A percentile compares a stretch with the other conserved stretches of the same genome.
Conservation (phyloP, 805 yeast genomes). For the Suhomyces pyralidae region DNA sequence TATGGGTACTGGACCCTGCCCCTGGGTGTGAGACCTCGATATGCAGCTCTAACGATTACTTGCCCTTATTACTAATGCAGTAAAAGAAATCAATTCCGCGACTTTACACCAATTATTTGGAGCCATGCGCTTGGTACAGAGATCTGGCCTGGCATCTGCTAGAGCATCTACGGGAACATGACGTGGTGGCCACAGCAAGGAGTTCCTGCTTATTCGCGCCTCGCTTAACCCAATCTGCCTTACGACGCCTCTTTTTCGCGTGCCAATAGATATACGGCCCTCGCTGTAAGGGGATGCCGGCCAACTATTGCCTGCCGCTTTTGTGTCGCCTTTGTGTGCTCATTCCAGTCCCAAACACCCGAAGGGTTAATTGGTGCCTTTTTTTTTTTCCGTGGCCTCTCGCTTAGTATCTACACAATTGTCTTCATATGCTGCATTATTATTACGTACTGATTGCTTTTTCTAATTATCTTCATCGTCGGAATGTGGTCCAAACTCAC, state of each 20-base stretch:
- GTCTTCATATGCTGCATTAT: not conserved
- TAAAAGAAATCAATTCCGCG: not conserved
- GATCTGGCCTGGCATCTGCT: not conserved
- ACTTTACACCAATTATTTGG: not conserved
- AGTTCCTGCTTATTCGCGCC: not conserved
- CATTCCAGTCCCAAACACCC: not conserved
- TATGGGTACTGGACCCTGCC: no score
- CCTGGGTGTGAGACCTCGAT: not conserved
- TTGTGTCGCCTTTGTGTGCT: not conserved
- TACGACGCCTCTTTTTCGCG: not conserved
- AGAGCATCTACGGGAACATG: not conserved
- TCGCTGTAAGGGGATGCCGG: not conserved
- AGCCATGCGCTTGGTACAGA: not conserved
- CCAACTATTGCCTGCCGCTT: not conserved
- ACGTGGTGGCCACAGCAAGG: not conserved
- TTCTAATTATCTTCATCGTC: constrained; percentile 11
- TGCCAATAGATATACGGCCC: not conserved
- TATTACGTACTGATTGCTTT: not conserved
- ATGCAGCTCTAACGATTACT: not conserved
- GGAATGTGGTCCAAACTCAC: constrained; percentile 79
- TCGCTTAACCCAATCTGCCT: not conserved
- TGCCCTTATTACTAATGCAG: not conserved
- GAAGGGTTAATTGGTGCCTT: not conserved
- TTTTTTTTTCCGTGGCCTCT: not conserved
- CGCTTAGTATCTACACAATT: not conserved